phyloP scores from a whole-genome alignment of 371 early-diverging fungal genomes.

The Mucor indicus region DNA sequence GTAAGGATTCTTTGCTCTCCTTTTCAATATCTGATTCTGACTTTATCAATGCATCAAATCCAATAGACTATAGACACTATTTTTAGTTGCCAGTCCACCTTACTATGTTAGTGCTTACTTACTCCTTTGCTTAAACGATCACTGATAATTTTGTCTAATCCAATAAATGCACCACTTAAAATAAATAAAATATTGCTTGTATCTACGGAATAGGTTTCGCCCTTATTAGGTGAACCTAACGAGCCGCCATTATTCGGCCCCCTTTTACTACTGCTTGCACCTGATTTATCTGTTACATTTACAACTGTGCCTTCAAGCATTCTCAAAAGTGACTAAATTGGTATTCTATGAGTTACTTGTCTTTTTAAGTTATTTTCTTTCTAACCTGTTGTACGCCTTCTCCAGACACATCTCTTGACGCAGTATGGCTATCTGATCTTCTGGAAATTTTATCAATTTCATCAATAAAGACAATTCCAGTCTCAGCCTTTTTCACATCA shows the following conservation, averaged over 20 bases:
- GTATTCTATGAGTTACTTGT: too few species aligned
- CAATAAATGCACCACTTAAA: slow-evolving; percentile 89
- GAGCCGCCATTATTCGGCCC: background rate
- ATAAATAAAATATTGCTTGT: slow-evolving; percentile 92
- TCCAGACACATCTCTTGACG: slow-evolving; percentile 89
- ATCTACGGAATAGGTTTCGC: slow-evolving; percentile 81
- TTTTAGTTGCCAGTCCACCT: slow-evolving; percentile 9
- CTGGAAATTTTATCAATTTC: slow-evolving; percentile 90
- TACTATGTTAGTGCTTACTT: slow-evolving; percentile 7
- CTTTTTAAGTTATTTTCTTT: too few species aligned
- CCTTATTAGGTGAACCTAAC: slow-evolving; percentile 54
- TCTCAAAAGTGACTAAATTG: slow-evolving; percentile 62
- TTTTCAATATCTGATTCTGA: slow-evolving; percentile 18
- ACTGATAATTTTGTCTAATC: slow-evolving; percentile 78
- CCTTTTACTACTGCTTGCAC: slow-evolving; percentile 35
- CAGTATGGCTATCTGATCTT: slow-evolving; percentile 69
- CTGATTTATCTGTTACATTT: slow-evolving; percentile 81
- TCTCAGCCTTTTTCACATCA: slow-evolving; percentile 82
- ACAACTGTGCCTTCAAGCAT: slow-evolving; percentile 91
- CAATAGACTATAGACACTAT: slow-evolving; percentile 58
- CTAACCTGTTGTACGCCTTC: slow-evolving; percentile 94
- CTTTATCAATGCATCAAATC: slow-evolving; percentile 66
- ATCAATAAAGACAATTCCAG: slow-evolving; percentile 91
- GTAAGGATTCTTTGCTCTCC: slow-evolving; percentile 9
- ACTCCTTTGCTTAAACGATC: slow-evolving; percentile 77